Percentiles rank a stretch among this genome's conserved stretches.
These are phyloP conservation scores for Zygosaccharomyces bailii DNA, from an alignment of 805 yeast species.

Conservation along the genomic window DNA sequence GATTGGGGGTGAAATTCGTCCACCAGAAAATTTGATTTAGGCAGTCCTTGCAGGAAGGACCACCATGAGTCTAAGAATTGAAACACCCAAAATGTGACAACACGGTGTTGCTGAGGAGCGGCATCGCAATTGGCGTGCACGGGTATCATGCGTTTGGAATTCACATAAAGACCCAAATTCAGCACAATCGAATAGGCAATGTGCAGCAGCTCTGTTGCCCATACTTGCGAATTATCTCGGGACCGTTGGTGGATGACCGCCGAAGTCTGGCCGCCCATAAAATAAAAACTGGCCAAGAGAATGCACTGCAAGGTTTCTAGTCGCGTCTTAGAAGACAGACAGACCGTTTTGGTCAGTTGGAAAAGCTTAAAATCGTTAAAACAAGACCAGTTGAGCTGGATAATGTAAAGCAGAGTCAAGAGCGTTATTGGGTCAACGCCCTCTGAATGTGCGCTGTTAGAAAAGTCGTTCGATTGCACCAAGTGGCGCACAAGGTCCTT, in stretches of 20 bases:
- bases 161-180: constrained; percentile 26
- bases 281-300: constrained; percentile 26
- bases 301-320: constrained; percentile 25
- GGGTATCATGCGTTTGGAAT: constrained; percentile 23
- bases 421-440: constrained; percentile 17
- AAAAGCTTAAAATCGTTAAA: constrained; percentile 28
- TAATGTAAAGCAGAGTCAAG: constrained; percentile 23
- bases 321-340: constrained; percentile 16
- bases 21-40: constrained; percentile 26
- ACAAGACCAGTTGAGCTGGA: constrained; percentile 33
- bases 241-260: constrained; percentile 9
- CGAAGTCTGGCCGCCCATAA: constrained; percentile 23
- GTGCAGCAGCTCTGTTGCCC: constrained; percentile 24
- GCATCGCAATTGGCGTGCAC: constrained; percentile 5
- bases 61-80: constrained; percentile 34
- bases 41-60: constrained; percentile 28
- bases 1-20: constrained; percentile 30
- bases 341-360: constrained; percentile 26
- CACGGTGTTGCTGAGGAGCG: constrained; percentile 12
- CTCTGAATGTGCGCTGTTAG: neutral
- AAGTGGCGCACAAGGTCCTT: constrained; percentile 9
- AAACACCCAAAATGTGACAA: constrained; percentile 30
- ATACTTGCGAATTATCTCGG: constrained; percentile 7
- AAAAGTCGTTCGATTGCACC: neutral
- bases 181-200: constrained; percentile 20